Evolutionary conservation across 164 flowering plant species (phyloP).

Genomic region (Nelumbo lutea): DNA sequence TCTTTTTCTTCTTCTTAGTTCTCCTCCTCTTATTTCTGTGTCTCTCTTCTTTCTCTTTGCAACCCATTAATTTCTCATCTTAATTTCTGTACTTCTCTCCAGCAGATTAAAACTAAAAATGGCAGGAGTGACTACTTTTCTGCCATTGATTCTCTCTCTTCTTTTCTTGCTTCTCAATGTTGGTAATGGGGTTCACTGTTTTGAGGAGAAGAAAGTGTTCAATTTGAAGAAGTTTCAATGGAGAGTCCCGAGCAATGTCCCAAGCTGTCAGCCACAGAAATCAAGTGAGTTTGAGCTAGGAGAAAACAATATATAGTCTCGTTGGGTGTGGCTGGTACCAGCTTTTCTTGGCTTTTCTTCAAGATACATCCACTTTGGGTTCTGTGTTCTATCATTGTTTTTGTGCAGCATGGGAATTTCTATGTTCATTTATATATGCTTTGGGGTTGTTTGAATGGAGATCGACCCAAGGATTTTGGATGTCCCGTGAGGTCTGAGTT

Average conservation of each 20-base stretch:
- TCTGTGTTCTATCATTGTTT: slow-evolving; percentile 6
- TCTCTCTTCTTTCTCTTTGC: slow-evolving; percentile 12
- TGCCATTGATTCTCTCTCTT: slow-evolving; percentile 16
- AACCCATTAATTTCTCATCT: slow-evolving; percentile 5
- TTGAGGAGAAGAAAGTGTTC: slow-evolving; percentile 36
- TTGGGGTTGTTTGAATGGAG: slow-evolving; percentile 1
- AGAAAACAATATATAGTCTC: neutral
- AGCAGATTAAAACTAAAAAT: slow-evolving; percentile 15
- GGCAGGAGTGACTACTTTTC: slow-evolving; percentile 20
- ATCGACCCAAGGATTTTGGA: neutral
- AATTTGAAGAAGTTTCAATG: slow-evolving; percentile 27
- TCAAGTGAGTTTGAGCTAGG: slow-evolving; percentile 45
- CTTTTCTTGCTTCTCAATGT: slow-evolving; percentile 15
- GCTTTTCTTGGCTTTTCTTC: neutral
- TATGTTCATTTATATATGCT: neutral
- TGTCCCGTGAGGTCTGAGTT: too few relatives aligned
- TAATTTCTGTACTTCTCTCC: slow-evolving; percentile 6
- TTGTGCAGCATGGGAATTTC: slow-evolving; percentile 2
- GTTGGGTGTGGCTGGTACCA: neutral
- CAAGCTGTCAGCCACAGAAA: slow-evolving; percentile 39
- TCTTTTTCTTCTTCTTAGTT: slow-evolving; percentile 3
- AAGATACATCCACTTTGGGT: slow-evolving; percentile 6
- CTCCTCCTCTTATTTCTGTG: slow-evolving; percentile 8
- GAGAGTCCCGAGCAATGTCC: slow-evolving; percentile 19
- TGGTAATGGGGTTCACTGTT: slow-evolving; percentile 20